Evolutionary conservation across 164 flowering plant genomes (phyloP).

Genomic region (Nymphaea thermarum): DNA sequence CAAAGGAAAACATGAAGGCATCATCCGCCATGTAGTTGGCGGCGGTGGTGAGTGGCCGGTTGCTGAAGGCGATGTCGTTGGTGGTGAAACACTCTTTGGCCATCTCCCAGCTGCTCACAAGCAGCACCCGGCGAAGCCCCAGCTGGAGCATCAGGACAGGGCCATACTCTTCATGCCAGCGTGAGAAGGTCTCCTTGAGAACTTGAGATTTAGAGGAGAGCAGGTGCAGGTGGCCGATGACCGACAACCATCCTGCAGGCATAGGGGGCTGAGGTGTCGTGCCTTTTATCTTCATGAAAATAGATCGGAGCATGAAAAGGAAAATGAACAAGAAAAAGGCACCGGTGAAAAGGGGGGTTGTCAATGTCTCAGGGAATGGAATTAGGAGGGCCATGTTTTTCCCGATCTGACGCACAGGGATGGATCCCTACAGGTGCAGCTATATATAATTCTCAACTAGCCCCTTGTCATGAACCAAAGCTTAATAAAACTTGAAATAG

Average conservation of each 20-base stretch:
- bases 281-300: too few species aligned
- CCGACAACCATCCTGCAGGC: constrained; percentile 8
- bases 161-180: constrained; percentile 12
- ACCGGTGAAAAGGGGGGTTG: too few species aligned
- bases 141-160: constrained; percentile 9
- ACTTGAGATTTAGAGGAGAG: background rate
- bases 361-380: too few species aligned
- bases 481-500: too few species aligned
- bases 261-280: background rate
- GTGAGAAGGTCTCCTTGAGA: background rate
- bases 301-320: too few species aligned
- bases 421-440: too few species aligned
- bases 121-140: constrained; percentile 5
- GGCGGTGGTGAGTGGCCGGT: constrained; percentile 3
- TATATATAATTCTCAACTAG: too few species aligned
- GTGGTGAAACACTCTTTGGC: background rate
- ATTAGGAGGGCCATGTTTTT: too few species aligned
- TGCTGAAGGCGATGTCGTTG: constrained; percentile 7
- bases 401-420: too few species aligned
- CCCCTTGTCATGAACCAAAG: too few species aligned
- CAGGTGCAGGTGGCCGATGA: constrained; percentile 13
- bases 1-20: constrained; percentile 3
- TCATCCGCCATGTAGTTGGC: constrained; percentile 4
- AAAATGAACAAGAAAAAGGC: too few species aligned
- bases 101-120: constrained; percentile 10